Base-by-base conservation (phyloP, 805 yeast genomes). In the Lachancea nothofagi region DNA sequence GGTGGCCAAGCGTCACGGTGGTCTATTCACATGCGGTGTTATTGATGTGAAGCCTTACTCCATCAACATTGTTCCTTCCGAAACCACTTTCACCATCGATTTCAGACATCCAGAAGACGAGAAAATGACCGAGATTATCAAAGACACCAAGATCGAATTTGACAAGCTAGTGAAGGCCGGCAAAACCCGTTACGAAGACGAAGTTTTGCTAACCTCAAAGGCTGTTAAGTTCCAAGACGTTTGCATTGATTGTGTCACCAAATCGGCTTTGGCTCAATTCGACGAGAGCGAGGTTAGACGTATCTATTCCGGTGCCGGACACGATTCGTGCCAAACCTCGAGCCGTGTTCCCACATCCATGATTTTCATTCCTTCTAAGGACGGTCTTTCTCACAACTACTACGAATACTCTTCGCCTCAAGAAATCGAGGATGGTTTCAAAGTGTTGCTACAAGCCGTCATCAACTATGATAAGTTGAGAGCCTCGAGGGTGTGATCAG, bases 261-360 rank as follows among this genome's bases (percentile, higher is more conserved):
- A 71, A 17, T 66, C 82, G 14, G 79, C 86, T 1, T 45, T 52
- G 13, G 74, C 69, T 19, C 53, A 74, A 25, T 74, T 70, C 41
- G 78, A 78, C 1, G 59, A 62, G 20, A 69, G 64, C 2, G 54
- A 66, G 26, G 62, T 66, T 8, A 60, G 67, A 29, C 69, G 64
- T 26, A 77, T 79, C 38, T 69, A n/a, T n/a, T 74, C 82, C 48
- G 87, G 88, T 21, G 86, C 87, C 4, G 86, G 84, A 8, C 88
- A 81, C 48, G 88, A 81, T 53, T 76, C 83, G 4, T 78, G 85
- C 49, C 68, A 73, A 14, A 75, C 82, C 2, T 67, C 74, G 7
- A 48, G 61, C 5, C 65, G 68, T 32, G 71, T 74, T 29, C 88
- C 88, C 28, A 80, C 87, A 0, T 73, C 84, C 2, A 81, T 81